Conservation (phyloP, 306 rosid genomes). For the Dryas drummondii region DNA sequence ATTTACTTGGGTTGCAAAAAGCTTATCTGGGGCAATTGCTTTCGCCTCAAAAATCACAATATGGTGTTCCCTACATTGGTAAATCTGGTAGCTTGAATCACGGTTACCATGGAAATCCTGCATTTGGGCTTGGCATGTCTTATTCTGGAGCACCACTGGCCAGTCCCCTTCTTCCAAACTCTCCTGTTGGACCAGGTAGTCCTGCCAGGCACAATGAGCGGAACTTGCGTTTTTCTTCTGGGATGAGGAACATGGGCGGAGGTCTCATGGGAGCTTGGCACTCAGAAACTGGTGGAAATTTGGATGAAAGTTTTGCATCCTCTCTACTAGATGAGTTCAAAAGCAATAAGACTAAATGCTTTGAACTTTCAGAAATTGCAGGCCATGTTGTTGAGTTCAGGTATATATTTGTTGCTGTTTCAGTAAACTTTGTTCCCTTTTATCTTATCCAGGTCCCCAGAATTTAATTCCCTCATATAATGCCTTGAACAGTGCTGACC, state of each 20-base stretch:
- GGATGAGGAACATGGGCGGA: constrained; percentile 76
- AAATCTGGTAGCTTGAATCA: constrained; percentile 69
- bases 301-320: constrained; percentile 73
- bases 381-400: constrained; percentile 80
- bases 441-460: background rate
- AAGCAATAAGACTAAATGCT: constrained; percentile 78
- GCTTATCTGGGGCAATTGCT: constrained; percentile 71
- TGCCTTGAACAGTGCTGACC: constrained; percentile 67
- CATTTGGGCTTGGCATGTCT: constrained; percentile 71
- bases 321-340: constrained; percentile 88
- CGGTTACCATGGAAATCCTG: constrained; percentile 73
- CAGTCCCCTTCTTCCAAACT: constrained; percentile 56
- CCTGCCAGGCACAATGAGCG: constrained; percentile 71
- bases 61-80: constrained; percentile 54
- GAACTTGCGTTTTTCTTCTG: constrained; percentile 73
- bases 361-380: constrained; percentile 80
- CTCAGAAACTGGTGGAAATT: constrained; percentile 59
- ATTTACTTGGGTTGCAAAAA: constrained; percentile 73
- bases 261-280: constrained; percentile 82
- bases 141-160: constrained; percentile 82
- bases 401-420: constrained; percentile 30
- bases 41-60: constrained; percentile 77
- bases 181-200: constrained; percentile 87
- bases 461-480: constrained; percentile 3
- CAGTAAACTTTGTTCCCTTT: background rate